Evolutionary conservation across 2,329 filamentous ascomycete genomes (phyloP), one percentile per base, ranked within the genome.

Genomic region (Fusarium illudens): DNA sequence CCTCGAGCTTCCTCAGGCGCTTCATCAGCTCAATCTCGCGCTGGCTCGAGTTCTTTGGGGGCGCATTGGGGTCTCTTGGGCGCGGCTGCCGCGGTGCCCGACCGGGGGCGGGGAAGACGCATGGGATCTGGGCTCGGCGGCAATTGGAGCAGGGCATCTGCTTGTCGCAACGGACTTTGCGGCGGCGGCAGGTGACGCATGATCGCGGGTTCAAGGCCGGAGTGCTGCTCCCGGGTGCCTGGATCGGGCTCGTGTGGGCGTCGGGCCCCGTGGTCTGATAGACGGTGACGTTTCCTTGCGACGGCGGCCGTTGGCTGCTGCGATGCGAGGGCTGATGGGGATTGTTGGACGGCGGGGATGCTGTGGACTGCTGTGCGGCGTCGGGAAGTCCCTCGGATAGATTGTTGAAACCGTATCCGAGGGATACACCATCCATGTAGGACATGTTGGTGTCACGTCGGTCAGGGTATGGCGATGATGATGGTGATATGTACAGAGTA

Each of bases 101-200:
- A 10, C 91, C 91, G 1, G 91, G 91, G 3, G 90, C 89, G 1
- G 91, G 91, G 74, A 92, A 94, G 50, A 92, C 81, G 77, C 91
- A 94, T 70, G 90, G 86, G 60, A 91, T 91, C 71, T 89, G 82
- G 37, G 89, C 90, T 67, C 90, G 87, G 39, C 86, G 86, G 76
- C 91, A 94, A 76, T 94, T 93, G 71, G 88, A 88, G 77, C 91
- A 94, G 15, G 91, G 90, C 82, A 92, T 88, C 72, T 87, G 84
- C 81, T 93, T 93, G 81, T 94, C 90, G 83, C 91, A 94, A 73
- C 90, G 90, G 57, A 94, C 91, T 77, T 92, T 91, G 65, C 89
- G 82, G 44, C 83, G 81, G 11, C 83, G 79, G 64, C 83, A 85
- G 36, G 82, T 84, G 17, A 85, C 82, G 68, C 83, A 84, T 64